Evolutionary conservation across 805 yeast species (phyloP), one percentile per base, ranked within the genome.

Genomic region (Saturnispora quitensis): DNA sequence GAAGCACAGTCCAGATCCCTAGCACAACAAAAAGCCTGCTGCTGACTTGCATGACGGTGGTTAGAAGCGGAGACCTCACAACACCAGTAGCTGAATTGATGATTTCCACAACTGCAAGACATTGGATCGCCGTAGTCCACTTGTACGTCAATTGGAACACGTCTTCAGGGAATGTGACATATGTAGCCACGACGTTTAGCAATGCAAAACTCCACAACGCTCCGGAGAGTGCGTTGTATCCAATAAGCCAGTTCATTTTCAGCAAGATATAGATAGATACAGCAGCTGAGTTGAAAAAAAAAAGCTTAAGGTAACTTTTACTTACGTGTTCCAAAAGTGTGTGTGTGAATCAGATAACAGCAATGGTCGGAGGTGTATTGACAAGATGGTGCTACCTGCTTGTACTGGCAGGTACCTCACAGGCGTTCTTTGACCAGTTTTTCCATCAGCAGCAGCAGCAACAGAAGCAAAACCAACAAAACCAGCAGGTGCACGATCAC

Each of bases 1-100:
- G 97, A 56, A 89, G 73, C n/a, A 75, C 65, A 49, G 80, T 80
- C 68, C 89, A 81, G 48, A 91, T 77, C 3, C 97, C 97, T 71
- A 85, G 73, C 5, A 88, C 95, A 40, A 93, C 75, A 57, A 90
- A 70, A 50, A 90, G 67, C 56, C 99, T 77, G 12, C 97, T 89
- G 6, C 84, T 76, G 1, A 93, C 96, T 68, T 93, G 99, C 62
- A 90, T 82, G 15, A 73, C 75, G 0, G 97, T 89, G 31, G 97
- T 93, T 51, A 84, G 59, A 5, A 90, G 57, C 2, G 97, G 96
- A 8, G 97, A 84, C 58, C 84, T 80, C 36, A 93, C 98, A 46
- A 84, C 73, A 0, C 97, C 97, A 1, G 79, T 66, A 2, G 80
- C 73, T 2, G 96, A 78, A 65, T 91, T 93, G 62, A 80, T 73